Percentiles rank a stretch among this genome's conserved stretches.
Conservation (phyloP, 768 basidiomycete genomes). For the Pleurotus ostreatus region DNA sequence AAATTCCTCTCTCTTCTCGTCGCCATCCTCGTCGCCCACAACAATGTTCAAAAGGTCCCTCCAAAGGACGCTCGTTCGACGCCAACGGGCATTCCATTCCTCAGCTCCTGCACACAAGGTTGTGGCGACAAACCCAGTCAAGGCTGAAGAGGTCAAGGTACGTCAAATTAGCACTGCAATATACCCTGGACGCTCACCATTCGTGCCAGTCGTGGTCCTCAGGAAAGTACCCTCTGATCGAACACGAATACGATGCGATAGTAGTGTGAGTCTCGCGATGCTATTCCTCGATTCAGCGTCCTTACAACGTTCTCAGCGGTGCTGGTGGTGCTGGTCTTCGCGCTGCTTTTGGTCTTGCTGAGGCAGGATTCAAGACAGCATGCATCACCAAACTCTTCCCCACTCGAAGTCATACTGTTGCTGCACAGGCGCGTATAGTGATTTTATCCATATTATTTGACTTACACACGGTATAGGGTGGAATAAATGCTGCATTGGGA, state of each 20-base stretch:
- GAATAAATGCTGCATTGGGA: conserved; percentile 96
- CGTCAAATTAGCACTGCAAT: conserved; percentile 11
- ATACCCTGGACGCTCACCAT: conserved; percentile 10
- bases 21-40: conserved; percentile 19
- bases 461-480: conserved; percentile 55
- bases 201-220: conserved; percentile 65
- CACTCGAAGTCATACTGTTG: conserved; percentile 97
- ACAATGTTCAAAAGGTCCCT: conserved; percentile 67
- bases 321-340: conserved; percentile 98
- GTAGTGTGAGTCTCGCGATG: conserved; percentile 74
- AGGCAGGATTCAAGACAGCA: conserved; percentile 97
- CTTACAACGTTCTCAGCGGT: conserved; percentile 48
- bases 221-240: conserved; percentile 93
- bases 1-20: conserved; percentile 14
- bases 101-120: conserved; percentile 57
- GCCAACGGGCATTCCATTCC: conserved; percentile 61
- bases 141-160: conserved; percentile 82
- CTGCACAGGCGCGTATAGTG: conserved; percentile 70
- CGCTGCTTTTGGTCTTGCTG: conserved; percentile 97
- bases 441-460: not conserved
- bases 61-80: conserved; percentile 44
- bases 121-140: conserved; percentile 68
- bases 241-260: conserved; percentile 98
- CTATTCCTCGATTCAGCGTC: not conserved
- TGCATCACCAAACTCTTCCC: conserved; percentile 99